Base-by-base conservation (phyloP, 108 stramenopile species). In the Schizochytrium sp. region DNA sequence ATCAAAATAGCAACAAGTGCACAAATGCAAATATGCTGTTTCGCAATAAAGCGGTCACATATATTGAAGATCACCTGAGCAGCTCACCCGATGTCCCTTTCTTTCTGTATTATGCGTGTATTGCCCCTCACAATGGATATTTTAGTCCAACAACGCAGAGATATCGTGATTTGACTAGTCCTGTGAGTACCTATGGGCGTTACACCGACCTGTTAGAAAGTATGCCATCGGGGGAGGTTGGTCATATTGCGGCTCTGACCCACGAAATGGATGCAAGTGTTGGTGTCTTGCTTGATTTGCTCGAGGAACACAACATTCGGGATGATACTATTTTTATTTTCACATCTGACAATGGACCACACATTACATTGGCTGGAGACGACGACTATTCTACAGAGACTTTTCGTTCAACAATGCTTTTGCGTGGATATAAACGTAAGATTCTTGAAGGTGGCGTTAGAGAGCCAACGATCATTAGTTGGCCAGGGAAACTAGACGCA, bases 291-390 rank as follows among this genome's bases (percentile, higher is more conserved):
- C 76, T 83, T 10, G 76, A 83, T 28, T n/a, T 40, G 28, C 76
- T 83, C 28, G 50, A 83, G 8, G n/a, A 40, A 5, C 76, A 55
- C 76, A 53, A 40, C 15, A 83, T 83, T 42, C 50, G 53, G 5
- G 76, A 83, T 53, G 47, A 49, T 8, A 83, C 76, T 1, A 83
- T 83, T 55, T 49, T 83, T 50, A 40, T 83, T 53, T 83, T 83
- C 47, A n/a, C 76, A 13, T 83, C 76, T 10, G 76, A 83, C 47
- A 83, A 83, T 55, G 76, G 76, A 0, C 76, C 76, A n/a, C 76
- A 83, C 3, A 50, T 28, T n/a, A 55, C 10, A n/a, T 53, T 83
- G 15, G 76, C 50, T 2, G 40, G 50, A 40, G 76, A 83, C 53
- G 15, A 8, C 28, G 10, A 8, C 76, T 83, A 83, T 3, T 55